Base-by-base conservation (phyloP, 2,329 filamentous ascomycete genomes). In the Leptographium wingfieldii region DNA sequence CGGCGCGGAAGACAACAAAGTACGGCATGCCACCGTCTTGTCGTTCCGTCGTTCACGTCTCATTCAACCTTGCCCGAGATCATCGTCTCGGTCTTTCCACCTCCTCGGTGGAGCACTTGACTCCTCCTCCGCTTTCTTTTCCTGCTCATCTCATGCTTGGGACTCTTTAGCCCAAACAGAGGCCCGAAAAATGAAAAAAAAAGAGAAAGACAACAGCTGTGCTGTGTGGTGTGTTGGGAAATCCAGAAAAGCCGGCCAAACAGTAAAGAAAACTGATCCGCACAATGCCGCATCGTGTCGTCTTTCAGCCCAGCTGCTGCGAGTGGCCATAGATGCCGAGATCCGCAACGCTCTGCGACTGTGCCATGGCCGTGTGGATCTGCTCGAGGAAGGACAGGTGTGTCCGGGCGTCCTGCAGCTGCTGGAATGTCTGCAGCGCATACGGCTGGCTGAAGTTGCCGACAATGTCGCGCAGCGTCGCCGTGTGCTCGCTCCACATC, bases 401-500 rank as follows among this genome's bases (percentile, higher is more conserved):
- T 55, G 73, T 73, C 70, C 80, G 76, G 57, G 80, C 76, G 60
- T 76, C 74, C 62, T 70, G 71, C 66, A 86, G 76, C 59, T 80
- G 77, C 62, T 81, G 75, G 63, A 82, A 71, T 63, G 79, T 80
- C 63, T 80, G 75, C 58, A 75, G 70, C 63, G 81, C 79, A 64
- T 77, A 75, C 19, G 80, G 79, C 67, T 77, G 75, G 65, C 67
- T 69, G 62, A 80, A 75, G 55, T 71, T 73, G 58, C 74, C 72
- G 53, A 85, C 74, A 49, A 87, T 80, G 62, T 76, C 77, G 66
- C 86, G 80, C 56, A 90, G 78, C 46, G 78, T 79, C 67, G 78
- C 80, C 71, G 82, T 85, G 72, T 86, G 82, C 64, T 84, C 80
- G 67, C 80, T 73, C 81, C 80, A 84, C 66, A 80, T 74, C 62